These are phyloP conservation scores for Solanum bulbocastanum DNA, from an alignment of 257 asterid genomes.

Conservation along the genomic window DNA sequence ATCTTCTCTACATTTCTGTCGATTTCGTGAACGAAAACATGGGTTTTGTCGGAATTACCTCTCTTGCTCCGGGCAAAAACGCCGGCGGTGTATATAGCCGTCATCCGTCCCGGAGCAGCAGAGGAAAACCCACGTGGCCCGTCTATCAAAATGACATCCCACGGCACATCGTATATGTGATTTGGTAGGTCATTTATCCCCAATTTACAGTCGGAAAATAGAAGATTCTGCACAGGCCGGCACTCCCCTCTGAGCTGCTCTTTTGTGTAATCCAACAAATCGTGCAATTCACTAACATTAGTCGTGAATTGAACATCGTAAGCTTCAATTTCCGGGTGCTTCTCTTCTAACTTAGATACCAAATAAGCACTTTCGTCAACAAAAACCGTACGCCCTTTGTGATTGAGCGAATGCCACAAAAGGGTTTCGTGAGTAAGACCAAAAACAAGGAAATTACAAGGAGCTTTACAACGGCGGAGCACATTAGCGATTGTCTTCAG, in stretches of 20 bases:
- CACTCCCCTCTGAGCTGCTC: constrained; percentile 35
- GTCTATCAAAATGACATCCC: constrained; percentile 71
- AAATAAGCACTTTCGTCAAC: constrained; percentile 51
- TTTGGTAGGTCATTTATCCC: constrained; percentile 79
- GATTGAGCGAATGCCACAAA: constrained; percentile 68
- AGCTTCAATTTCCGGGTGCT: constrained; percentile 56
- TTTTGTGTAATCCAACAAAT: constrained; percentile 36
- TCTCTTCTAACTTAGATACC: constrained; percentile 41
- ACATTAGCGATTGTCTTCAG: constrained; percentile 36
- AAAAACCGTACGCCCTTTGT: constrained; percentile 68
- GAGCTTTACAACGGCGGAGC: constrained; percentile 50
- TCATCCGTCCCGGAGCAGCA: constrained; percentile 65
- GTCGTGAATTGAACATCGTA: constrained; percentile 71
- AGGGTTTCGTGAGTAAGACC: constrained; percentile 73
- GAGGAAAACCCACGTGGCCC: constrained; percentile 62
- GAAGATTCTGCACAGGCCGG: constrained; percentile 69
- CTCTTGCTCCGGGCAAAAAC: constrained; percentile 67
- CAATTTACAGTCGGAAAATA: constrained; percentile 70
- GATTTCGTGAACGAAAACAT: constrained; percentile 64
- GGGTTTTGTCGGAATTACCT: constrained; percentile 39
- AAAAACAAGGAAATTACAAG: constrained; percentile 73
- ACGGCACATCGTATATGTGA: constrained; percentile 73
- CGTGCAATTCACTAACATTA: constrained; percentile 49
- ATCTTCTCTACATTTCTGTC: constrained; percentile 53
- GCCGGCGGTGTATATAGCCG: constrained; percentile 68